Base-by-base conservation (phyloP, 371 early-diverging fungal genomes). In the Syncephalastrum racemosum region DNA sequence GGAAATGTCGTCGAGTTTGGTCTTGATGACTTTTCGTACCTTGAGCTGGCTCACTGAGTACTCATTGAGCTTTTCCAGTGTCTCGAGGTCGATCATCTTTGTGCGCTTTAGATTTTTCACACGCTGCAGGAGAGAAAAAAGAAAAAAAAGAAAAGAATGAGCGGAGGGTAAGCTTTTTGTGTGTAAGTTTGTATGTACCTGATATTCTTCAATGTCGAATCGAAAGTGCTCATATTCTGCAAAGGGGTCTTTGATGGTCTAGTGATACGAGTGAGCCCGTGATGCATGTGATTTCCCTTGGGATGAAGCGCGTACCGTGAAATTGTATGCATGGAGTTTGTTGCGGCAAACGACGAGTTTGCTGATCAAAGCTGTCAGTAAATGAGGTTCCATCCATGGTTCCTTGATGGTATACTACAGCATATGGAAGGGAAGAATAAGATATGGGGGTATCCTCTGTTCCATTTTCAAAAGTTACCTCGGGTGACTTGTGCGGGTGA, bases 221-320 rank as follows among this genome's bases (percentile, higher is more conserved):
- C 77, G 53, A 59, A 87, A 82, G 2, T 66, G 50, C 18, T 73
- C 79, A 5, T 75, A 76, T n/a, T 87, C 87, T 1, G 68, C 60
- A 60, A 87, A 84, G 8, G 87, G 87, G 51, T 87, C 85, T 60
- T 87, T 87, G 20, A 85, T 72, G 43, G 84, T 62, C 66, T 60
- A 51, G 16, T 43, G 20, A 40, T 25, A 15, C 5, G 14, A 18
- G 42, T 27, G 18, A 48, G 25, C 40, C 27, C n/a, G 14, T 10
- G 60, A 31, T 19, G 22, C 5, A 54, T 31, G 8, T n/a, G 22
- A 19, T 31, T 22, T 13, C 25, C 14, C 51, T 20, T 19, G 3
- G 3, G 4, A 31, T 31, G 36, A 31, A 31, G 36, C 36, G 1
- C 67, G 50, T 77, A 80, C 83, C 31, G 84, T 84, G 67, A 78